A percentile compares a stretch with the other conserved stretches of the same genome.
These are phyloP conservation scores for Tremella fuciformis DNA, from an alignment of 768 basidiomycete genomes.

Conservation along the genomic window DNA sequence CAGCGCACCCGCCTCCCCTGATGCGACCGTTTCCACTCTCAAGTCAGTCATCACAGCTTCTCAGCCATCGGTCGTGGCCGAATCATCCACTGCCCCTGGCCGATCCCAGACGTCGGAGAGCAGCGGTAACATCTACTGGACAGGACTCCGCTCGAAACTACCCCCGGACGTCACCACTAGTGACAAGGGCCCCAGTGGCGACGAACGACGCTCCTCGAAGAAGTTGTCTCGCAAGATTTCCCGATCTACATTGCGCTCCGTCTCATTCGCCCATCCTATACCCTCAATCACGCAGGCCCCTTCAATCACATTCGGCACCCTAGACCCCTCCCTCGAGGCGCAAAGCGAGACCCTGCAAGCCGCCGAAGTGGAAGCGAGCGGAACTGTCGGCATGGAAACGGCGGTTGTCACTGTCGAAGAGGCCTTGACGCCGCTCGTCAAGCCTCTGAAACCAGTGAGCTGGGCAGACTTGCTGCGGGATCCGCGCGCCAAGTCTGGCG, in stretches of 20 bases:
- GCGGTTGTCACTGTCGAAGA: not conserved
- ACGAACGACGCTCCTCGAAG: too few relatives aligned
- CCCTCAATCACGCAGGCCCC: too few relatives aligned
- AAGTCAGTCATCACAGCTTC: not conserved
- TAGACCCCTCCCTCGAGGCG: not conserved
- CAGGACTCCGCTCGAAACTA: too few relatives aligned
- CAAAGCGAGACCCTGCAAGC: too few relatives aligned
- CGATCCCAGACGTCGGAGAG: too few relatives aligned
- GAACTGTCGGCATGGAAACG: not conserved
- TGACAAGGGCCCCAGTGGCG: too few relatives aligned
- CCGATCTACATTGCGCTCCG: too few relatives aligned
- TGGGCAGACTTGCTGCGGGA: slow-evolving; percentile 44
- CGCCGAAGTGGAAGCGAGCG: not conserved
- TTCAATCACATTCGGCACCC: not conserved
- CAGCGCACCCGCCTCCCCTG: not conserved
- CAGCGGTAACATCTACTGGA: too few relatives aligned
- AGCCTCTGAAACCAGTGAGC: slow-evolving; percentile 26
- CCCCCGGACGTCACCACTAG: too few relatives aligned
- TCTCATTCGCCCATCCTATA: too few relatives aligned
- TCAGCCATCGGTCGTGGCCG: not conserved
- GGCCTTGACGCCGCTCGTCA: slow-evolving; percentile 14
- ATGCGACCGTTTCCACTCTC: too few relatives aligned
- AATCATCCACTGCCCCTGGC: not conserved
- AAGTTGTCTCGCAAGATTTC: too few relatives aligned
- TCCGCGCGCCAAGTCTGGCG: slow-evolving; percentile 19